phyloP scores from a whole-genome alignment of 805 yeast species.

The Suhomyces xylopsoci region DNA sequence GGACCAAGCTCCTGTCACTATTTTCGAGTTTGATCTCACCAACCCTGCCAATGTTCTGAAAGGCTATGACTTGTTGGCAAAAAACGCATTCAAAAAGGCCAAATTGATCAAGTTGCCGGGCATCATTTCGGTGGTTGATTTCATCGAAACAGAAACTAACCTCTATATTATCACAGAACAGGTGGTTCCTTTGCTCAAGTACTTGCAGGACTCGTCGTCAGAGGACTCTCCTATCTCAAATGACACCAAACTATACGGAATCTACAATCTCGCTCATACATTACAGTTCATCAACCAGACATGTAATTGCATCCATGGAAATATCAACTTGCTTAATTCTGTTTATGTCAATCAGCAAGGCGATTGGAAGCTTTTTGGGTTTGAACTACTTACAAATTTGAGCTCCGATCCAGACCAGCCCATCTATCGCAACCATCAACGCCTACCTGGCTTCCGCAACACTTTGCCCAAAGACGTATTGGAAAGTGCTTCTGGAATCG shows the following conservation, averaged over 20 bases:
- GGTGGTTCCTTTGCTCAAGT: slow-evolving; percentile 49
- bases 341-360: slow-evolving; percentile 66
- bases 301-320: slow-evolving; percentile 62
- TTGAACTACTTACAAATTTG: slow-evolving; percentile 60
- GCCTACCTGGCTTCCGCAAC: slow-evolving; percentile 21
- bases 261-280: slow-evolving; percentile 53
- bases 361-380: slow-evolving; percentile 82
- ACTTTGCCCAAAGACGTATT: slow-evolving; percentile 48
- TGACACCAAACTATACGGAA: slow-evolving; percentile 50
- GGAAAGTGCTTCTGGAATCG: slow-evolving; percentile 38
- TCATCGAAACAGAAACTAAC: slow-evolving; percentile 55
- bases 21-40: slow-evolving; percentile 60
- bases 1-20: slow-evolving; percentile 50
- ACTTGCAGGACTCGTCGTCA: slow-evolving; percentile 17
- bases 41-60: slow-evolving; percentile 30
- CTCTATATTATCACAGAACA: slow-evolving; percentile 67
- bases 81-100: slow-evolving; percentile 40
- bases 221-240: slow-evolving; percentile 13
- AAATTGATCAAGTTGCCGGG: slow-evolving; percentile 70
- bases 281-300: slow-evolving; percentile 57
- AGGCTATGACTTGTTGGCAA: slow-evolving; percentile 28
- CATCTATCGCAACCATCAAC: slow-evolving; percentile 33
- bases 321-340: slow-evolving; percentile 47
- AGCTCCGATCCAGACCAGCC: slow-evolving; percentile 46
- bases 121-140: slow-evolving; percentile 58